These are phyloP conservation scores for Zelonia costaricensis DNA, from an alignment of 208 protist genomes.

Conservation along the genomic window DNA sequence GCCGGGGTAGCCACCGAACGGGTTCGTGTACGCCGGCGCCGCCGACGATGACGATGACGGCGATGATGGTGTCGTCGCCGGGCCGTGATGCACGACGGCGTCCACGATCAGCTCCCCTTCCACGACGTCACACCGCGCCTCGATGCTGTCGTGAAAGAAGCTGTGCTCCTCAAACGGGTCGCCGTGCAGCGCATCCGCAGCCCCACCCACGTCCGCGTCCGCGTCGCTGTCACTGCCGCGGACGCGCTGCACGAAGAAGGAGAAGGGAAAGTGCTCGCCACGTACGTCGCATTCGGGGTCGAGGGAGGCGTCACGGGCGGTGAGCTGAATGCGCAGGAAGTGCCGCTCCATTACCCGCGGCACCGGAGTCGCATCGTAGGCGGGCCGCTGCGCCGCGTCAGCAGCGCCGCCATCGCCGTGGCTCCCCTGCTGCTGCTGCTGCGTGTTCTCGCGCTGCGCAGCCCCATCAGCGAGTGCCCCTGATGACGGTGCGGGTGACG, in stretches of 20 bases:
- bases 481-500: background rate
- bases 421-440: background rate
- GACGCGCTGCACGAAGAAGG: slow-evolving; percentile 71
- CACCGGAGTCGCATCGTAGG: background rate
- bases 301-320: slow-evolving; percentile 74
- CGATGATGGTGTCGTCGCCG: background rate
- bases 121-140: slow-evolving; percentile 75
- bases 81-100: slow-evolving; percentile 70
- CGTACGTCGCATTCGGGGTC: slow-evolving; percentile 87
- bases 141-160: slow-evolving; percentile 72
- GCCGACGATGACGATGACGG: background rate
- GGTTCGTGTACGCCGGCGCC: slow-evolving; percentile 52
- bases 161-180: slow-evolving; percentile 35
- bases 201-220: background rate
- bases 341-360: slow-evolving; percentile 51
- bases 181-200: background rate
- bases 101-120: slow-evolving; percentile 80
- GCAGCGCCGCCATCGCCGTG: background rate
- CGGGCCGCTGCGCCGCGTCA: background rate
- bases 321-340: slow-evolving; percentile 77
- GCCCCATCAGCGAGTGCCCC: background rate
- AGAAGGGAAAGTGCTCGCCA: slow-evolving; percentile 88
- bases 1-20: slow-evolving; percentile 73
- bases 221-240: background rate
- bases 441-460: too few relatives aligned